Evolutionary conservation across 164 flowering plant species (phyloP).

Genomic region (Chimonanthus praecox): DNA sequence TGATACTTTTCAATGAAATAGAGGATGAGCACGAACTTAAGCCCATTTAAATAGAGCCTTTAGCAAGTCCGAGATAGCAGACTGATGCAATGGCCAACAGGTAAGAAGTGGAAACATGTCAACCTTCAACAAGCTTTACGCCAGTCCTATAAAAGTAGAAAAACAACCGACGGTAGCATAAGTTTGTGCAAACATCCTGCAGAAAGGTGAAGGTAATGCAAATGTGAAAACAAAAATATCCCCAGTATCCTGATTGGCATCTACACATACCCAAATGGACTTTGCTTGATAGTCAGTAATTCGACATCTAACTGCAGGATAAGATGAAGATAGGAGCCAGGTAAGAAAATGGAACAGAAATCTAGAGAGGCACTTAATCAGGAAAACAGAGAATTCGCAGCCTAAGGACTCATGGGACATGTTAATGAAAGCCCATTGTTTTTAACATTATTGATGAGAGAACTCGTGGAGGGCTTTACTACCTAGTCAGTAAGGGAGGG

Average conservation of each 20-base stretch:
- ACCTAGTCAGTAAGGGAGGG: too few species aligned
- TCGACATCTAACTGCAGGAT: constrained; percentile 75
- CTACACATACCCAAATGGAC: constrained; percentile 68
- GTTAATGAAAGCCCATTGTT: too few species aligned
- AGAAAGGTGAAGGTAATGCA: background rate
- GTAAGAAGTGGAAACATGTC: constrained; percentile 1
- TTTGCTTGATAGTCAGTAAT: constrained; percentile 72
- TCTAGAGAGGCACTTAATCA: too few species aligned
- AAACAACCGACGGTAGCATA: background rate
- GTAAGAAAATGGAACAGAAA: background rate
- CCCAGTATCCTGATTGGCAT: background rate
- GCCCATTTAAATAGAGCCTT: background rate
- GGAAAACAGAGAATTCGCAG: too few species aligned
- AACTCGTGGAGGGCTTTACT: too few species aligned
- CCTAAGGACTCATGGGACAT: too few species aligned
- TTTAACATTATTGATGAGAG: too few species aligned
- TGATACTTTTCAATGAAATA: background rate
- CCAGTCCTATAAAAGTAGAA: constrained; percentile 33
- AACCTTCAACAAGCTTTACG: constrained; percentile 63
- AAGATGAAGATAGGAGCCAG: background rate
- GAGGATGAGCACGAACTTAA: background rate
- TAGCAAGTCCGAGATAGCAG: background rate
- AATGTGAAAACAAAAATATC: background rate
- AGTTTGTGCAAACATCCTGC: background rate
- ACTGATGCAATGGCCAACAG: background rate